A percentile compares a stretch with the other conserved stretches of the same genome.
Evolutionary conservation across 2,329 filamentous ascomycete species (phyloP).

Genomic region (Fusarium nanum): DNA sequence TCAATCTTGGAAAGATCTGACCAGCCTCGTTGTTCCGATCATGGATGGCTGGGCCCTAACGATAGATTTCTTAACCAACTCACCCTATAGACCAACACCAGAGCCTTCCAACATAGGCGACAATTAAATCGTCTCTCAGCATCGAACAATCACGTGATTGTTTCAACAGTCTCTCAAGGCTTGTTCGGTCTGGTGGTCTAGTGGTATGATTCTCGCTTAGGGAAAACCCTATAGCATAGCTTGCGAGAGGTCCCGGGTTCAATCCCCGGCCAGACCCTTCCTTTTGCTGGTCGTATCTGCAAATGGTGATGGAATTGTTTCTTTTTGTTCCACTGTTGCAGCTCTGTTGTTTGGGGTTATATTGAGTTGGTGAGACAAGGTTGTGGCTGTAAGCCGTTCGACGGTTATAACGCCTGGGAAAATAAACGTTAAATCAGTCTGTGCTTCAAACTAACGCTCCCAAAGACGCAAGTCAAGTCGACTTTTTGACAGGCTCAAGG

Average conservation of each 20-base stretch:
- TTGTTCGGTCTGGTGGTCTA: constrained; percentile 66
- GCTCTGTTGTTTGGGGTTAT: background rate
- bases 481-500: no score
- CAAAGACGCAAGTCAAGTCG: background rate
- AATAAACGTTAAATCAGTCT: background rate
- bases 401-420: background rate
- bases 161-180: constrained; percentile 44
- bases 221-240: constrained; percentile 56
- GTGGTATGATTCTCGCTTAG: constrained; percentile 80
- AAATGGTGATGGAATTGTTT: background rate
- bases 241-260: constrained; percentile 61
- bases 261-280: constrained; percentile 59
- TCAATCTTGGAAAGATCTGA: background rate
- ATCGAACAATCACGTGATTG: constrained; percentile 21
- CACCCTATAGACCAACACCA: constrained; percentile 1
- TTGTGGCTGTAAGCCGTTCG: background rate
- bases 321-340: background rate
- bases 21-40: background rate
- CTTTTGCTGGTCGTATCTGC: background rate
- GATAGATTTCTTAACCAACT: background rate
- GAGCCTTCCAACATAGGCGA: rapidly evolving
- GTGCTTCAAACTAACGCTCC: background rate
- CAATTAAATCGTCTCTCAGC: rapidly evolving
- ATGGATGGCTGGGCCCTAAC: background rate
- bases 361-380: background rate